phyloP scores from a whole-genome alignment of 1,284 basidiomycete genomes.

The Marasmius tenuissimus region DNA sequence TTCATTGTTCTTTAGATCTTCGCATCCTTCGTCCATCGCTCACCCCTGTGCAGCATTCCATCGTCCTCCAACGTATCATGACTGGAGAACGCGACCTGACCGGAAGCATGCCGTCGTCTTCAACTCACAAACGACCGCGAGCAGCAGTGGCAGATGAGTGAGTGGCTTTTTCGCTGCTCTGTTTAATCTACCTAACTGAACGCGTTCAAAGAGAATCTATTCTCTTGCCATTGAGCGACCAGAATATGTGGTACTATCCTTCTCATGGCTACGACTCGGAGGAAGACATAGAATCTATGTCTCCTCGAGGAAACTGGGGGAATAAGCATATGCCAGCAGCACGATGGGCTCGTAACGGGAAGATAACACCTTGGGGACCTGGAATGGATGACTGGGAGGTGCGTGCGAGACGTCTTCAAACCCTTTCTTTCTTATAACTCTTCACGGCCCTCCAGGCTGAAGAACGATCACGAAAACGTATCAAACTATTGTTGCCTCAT shows the following conservation, averaged over 20 bases:
- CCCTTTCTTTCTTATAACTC: constrained; percentile 12
- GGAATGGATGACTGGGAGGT: constrained; percentile 83
- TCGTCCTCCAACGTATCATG: neutral
- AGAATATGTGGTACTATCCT: constrained; percentile 78
- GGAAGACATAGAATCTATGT: constrained; percentile 46
- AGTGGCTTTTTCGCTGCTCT: neutral
- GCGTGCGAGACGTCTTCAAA: constrained; percentile 24
- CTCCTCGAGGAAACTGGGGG: constrained; percentile 74
- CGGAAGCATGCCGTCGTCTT: neutral
- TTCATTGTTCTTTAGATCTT: no score
- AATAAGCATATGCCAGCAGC: constrained; percentile 67
- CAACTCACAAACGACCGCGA: constrained; percentile 7
- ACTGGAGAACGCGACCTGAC: constrained; percentile 3
- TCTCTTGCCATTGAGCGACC: constrained; percentile 61
- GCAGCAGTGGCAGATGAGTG: constrained; percentile 5
- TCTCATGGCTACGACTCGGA: constrained; percentile 65
- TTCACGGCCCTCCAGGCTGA: constrained; percentile 50
- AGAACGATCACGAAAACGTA: constrained; percentile 75
- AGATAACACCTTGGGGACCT: constrained; percentile 77
- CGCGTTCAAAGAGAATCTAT: constrained; percentile 30
- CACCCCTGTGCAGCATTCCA: no score
- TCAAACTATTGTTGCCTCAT: constrained; percentile 62
- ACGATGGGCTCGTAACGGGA: constrained; percentile 75
- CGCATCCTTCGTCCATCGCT: no score
- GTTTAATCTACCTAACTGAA: constrained; percentile 6